These are phyloP conservation scores for Rhodotorula sp. DNA, from an alignment of 1,284 basidiomycete genomes.

Conservation along the genomic window DNA sequence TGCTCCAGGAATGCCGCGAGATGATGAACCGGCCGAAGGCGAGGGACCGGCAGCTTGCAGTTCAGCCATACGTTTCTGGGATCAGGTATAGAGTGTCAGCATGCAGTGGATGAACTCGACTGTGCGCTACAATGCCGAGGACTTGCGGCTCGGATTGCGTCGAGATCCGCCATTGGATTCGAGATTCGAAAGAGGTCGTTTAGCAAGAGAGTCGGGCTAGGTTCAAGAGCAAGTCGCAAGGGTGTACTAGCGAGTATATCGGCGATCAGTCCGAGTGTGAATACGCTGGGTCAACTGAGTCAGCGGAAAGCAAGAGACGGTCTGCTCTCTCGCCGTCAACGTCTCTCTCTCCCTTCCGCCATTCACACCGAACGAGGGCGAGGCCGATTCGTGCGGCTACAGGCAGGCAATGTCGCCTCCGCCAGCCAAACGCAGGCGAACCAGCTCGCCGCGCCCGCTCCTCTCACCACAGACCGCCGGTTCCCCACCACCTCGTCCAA, in stretches of 20 bases:
- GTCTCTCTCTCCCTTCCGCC: too few relatives aligned
- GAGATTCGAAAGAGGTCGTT: neutral
- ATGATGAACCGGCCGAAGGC: neutral
- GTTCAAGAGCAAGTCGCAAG: too few relatives aligned
- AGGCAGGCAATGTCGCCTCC: neutral
- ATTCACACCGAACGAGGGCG: too few relatives aligned
- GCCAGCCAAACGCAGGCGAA: slow-evolving; percentile 7
- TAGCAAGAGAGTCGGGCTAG: too few relatives aligned
- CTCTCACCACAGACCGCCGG: neutral
- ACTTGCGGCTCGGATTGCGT: slow-evolving; percentile 32
- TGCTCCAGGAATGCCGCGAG: slow-evolving; percentile 57
- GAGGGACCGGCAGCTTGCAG: slow-evolving; percentile 28
- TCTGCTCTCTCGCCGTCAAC: too few relatives aligned
- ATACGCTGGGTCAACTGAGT: too few relatives aligned
- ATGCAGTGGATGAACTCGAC: neutral
- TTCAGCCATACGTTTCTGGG: slow-evolving; percentile 44
- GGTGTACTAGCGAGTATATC: too few relatives aligned
- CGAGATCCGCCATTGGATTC: slow-evolving; percentile 18
- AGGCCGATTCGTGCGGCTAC: too few relatives aligned
- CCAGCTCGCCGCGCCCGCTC: neutral
- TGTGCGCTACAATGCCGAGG: too few relatives aligned
- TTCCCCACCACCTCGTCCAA: neutral
- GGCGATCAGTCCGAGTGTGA: too few relatives aligned
- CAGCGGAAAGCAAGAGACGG: too few relatives aligned
- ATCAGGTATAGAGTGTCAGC: neutral